Conservation (phyloP, 306 rosid species). For the cucumber (Cucumis sativus) region DNA sequence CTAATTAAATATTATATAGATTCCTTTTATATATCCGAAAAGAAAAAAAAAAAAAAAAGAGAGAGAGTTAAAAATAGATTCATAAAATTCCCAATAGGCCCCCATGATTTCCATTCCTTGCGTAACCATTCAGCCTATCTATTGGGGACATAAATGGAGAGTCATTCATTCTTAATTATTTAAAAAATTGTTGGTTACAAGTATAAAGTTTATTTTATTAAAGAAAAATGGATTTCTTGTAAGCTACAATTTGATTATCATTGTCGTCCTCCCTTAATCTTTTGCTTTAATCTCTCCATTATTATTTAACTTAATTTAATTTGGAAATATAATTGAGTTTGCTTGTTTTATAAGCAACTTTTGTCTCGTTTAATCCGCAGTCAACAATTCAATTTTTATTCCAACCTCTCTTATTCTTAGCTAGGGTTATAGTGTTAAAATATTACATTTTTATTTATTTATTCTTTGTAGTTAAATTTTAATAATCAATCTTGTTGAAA, state of each 20-base stretch:
- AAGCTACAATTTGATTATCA: background rate
- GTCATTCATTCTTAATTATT: background rate
- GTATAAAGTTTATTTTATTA: too few relatives aligned
- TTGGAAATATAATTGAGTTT: background rate
- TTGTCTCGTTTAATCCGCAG: background rate
- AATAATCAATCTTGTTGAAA: too few relatives aligned
- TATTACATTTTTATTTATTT: background rate
- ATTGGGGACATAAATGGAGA: background rate
- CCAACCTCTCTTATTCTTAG: background rate
- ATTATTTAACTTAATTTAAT: background rate
- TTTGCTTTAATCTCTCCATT: background rate
- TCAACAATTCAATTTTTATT: background rate
- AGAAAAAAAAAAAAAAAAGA: background rate
- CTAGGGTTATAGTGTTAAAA: background rate
- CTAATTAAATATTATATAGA: background rate
- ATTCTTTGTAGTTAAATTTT: too few relatives aligned
- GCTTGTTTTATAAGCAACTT: background rate
- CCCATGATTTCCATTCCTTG: background rate
- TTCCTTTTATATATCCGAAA: background rate
- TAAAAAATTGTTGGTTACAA: background rate
- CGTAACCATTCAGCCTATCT: background rate
- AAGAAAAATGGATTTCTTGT: background rate
- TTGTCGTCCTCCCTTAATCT: background rate
- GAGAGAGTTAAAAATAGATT: background rate
- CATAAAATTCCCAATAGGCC: background rate